Base-by-base conservation (phyloP, 2,329 filamentous ascomycete species). In the Penicillium rolfsii region DNA sequence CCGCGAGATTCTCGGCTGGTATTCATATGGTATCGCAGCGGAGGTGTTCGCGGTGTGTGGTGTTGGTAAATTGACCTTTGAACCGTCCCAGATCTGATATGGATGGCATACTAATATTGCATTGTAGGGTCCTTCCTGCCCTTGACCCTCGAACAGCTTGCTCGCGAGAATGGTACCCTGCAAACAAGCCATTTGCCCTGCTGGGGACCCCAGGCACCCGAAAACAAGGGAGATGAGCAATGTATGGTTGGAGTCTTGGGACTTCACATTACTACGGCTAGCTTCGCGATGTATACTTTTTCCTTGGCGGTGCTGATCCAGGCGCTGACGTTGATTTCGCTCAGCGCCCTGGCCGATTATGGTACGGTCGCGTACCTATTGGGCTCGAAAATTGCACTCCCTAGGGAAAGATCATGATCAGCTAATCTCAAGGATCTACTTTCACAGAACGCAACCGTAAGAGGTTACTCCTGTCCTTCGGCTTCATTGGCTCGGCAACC, bases 41-140 rank as follows among this genome's bases (percentile, higher is more conserved):
- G 93, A 97, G 79, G 93, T 95, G 54, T 97, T 96, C 75, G 91
- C 96, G 19, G 91, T 97, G 56, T 97, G 93, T 74, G 93, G 87
- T 41, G 84, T 89, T 61, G 87, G 92, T 74, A 63, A 56, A 72
- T 67, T 30, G 22, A 58, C 43, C 11, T 0, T 14, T 40, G 7
- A 3, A 24, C 45, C 30, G 45, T 30, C 36, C 14, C 14, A 22
- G 28, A 1, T 5, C 12, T 33, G n/a, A 9, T 30, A 12, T 22
- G 48, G 24, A 30, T n/a, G n/a, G n/a, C 7, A 35, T 19, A 16
- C 48, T 50, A 35, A 50, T 6, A 55, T 19, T 52, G 58, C 36
- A 61, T 28, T 30, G 30, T 66, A 92, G 91, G 89, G 52, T 94
- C 91, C 35, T 97, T 97, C 77, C 91, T 97, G 61, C 93, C 93